These are phyloP conservation scores for Curvularia spicifera DNA, from an alignment of 2,329 filamentous ascomycete species.

Conservation along the genomic window DNA sequence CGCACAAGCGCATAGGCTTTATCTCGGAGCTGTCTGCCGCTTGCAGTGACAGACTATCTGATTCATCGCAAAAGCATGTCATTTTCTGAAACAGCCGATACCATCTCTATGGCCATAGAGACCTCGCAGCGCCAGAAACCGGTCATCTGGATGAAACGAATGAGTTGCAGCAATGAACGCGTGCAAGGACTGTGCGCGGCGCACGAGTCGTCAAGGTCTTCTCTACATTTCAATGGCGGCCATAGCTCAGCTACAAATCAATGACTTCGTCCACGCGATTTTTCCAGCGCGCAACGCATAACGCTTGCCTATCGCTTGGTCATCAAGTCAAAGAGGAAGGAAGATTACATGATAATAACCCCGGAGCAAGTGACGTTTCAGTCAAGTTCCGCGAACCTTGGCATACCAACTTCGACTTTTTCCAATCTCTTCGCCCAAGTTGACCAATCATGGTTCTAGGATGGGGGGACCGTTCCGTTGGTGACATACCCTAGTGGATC, in stretches of 20 bases:
- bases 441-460: slow-evolving; percentile 7
- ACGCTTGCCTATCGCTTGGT: background rate
- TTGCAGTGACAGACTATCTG: slow-evolving; percentile 4
- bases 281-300: background rate
- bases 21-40: slow-evolving; percentile 5
- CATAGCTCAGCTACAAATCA: background rate
- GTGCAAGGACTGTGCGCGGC: background rate
- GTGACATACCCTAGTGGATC: slow-evolving; percentile 5
- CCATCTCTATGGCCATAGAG: background rate
- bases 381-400: background rate
- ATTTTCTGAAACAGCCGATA: slow-evolving; percentile 6
- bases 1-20: background rate
- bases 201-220: background rate
- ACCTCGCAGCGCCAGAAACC: background rate
- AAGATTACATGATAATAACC: background rate
- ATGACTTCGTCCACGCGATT: background rate
- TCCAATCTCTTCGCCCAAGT: background rate
- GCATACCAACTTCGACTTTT: slow-evolving; percentile 9
- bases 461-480: slow-evolving; percentile 3
- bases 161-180: background rate
- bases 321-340: background rate
- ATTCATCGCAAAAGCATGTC: background rate
- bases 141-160: background rate
- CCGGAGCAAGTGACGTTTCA: slow-evolving; percentile 4
- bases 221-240: background rate